Evolutionary conservation across 208 protist species (phyloP), one percentile per base, ranked within the genome.

Genomic region (Blastocrithidia nonstop): DNA sequence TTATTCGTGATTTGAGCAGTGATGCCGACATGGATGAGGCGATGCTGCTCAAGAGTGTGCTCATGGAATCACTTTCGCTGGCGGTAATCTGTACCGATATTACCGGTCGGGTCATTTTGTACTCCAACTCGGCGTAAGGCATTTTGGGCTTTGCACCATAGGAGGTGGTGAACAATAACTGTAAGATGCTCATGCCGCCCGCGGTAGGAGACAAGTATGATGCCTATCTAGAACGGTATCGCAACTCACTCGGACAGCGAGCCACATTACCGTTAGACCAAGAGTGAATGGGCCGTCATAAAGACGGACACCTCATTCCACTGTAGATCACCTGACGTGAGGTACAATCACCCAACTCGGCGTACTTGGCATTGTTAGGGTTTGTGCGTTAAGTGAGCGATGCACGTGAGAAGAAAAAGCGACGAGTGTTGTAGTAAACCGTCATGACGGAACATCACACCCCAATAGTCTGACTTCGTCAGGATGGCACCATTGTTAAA

Each of bases 1-100:
- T 60, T 51, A 25, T 27, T 4, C 43, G 66, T n/a, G 66, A 75
- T 32, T 26, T 64, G 23, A 62, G 44, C 21, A 26, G 4, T 5
- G 57, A 61, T 33, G 3, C 44, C 11, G 15, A 7, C 11, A 27
- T 58, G 19, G 42, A 55, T 9, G 21, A 45, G 39, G 37, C 57
- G 2, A 50, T 45, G 13, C 26, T 23, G 43, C 37, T 70, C 13
- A 57, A 40, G 23, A 39, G 61, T n/a, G 40, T 24, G 11, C 19
- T 70, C 3, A 17, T 50, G 17, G 44, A 52, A 21, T 15, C 31
- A 15, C 41, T 27, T 7, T 6, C 22, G 17, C n/a, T 35, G 29
- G 29, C 29, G 29, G 29, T 35, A n/a, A n/a, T 35, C 11, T 35
- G 29, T n/a, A 35, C 29, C n/a, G 29, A 35, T n/a, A 11, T 35